Base-by-base conservation (phyloP, 2,329 filamentous ascomycete genomes). In the Daldinia sp. region DNA sequence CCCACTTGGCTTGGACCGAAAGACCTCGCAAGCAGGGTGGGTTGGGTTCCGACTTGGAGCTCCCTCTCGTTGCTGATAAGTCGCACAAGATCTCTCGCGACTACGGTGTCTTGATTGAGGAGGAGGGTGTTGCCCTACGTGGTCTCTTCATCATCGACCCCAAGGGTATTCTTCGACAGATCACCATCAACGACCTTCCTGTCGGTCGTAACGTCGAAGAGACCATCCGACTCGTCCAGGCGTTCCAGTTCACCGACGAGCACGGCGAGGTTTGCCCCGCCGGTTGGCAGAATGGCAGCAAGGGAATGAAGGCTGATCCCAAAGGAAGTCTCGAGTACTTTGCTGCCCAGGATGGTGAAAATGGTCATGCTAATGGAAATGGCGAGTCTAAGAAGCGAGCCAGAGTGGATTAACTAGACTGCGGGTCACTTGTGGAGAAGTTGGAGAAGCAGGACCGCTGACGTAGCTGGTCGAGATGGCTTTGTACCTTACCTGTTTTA, bases 241-340 rank as follows among this genome's bases (percentile, higher is more conserved):
- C 90, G 4, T 93, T 93, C 76, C 91, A 94, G 77, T 92, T 94
- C 81, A 91, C 91, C 10, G 90, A 94, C 69, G 90, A 92, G 70
- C 92, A 91, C 82, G 93, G 93, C 77, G 88, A 92, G 75, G 85
- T 92, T 57, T 94, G 81, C 77, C 81, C 81, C 43, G 81, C 81
- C 55, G 81, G 81, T 70, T 83, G 81, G 81, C 77, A 78, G 62
- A 74, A 78, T 61, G 81, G 81, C 51, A 74, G 73, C 71, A 78
- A 82, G 75, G 77, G 76, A 53, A 82, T 83, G 76, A 83, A 83
- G 80, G 79, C 81, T 59, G 81, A 82, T 61, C 81, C 81, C 67
- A 83, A 82, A 76, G 80, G 79, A 54, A 82, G 78, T 69, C 76
- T 83, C 34, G 80, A 82, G 73, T 83, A 83, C 74, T 83, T 83